Conservation (phyloP, 176 grass and related monocot species). For the Raddia guianensis region DNA sequence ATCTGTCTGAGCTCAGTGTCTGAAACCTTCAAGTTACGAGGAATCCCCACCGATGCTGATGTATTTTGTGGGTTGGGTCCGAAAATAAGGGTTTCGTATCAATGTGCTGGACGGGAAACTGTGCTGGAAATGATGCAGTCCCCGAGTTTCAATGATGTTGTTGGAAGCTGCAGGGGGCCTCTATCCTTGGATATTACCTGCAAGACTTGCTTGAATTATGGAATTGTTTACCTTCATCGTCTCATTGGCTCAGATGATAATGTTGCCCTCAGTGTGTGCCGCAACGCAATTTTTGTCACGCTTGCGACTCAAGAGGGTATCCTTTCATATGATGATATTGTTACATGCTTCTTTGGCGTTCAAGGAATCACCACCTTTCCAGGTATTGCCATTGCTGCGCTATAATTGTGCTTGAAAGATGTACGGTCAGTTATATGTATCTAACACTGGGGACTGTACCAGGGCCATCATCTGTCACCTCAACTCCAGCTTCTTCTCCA, state of each 20-base stretch:
- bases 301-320: conserved; percentile 72
- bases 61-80: conserved; percentile 80
- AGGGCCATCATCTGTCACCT: conserved; percentile 60
- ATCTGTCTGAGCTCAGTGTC: conserved; percentile 73
- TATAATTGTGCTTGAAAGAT: conserved; percentile 22
- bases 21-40: conserved; percentile 64
- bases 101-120: conserved; percentile 75
- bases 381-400: conserved; percentile 48
- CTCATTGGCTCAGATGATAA: conserved; percentile 84
- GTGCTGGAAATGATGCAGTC: conserved; percentile 98
- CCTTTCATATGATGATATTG: conserved; percentile 65
- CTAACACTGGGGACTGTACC: conserved; percentile 29
- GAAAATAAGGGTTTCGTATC: conserved; percentile 90
- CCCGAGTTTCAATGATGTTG: conserved; percentile 75
- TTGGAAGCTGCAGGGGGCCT: conserved; percentile 80
- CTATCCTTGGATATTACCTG: conserved; percentile 81
- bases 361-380: conserved; percentile 68
- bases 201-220: conserved; percentile 95
- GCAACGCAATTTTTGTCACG: conserved; percentile 81
- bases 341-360: conserved; percentile 95
- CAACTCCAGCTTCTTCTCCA: conserved; percentile 63
- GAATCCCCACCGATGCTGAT: conserved; percentile 57
- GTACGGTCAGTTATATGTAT: not conserved
- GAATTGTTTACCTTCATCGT: conserved; percentile 77
- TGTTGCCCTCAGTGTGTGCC: conserved; percentile 81